Percentiles rank a stretch among this genome's conserved stretches.
These are phyloP conservation scores for Colletotrichum sp. DNA, from an alignment of 2,329 filamentous ascomycete species.

Conservation along the genomic window DNA sequence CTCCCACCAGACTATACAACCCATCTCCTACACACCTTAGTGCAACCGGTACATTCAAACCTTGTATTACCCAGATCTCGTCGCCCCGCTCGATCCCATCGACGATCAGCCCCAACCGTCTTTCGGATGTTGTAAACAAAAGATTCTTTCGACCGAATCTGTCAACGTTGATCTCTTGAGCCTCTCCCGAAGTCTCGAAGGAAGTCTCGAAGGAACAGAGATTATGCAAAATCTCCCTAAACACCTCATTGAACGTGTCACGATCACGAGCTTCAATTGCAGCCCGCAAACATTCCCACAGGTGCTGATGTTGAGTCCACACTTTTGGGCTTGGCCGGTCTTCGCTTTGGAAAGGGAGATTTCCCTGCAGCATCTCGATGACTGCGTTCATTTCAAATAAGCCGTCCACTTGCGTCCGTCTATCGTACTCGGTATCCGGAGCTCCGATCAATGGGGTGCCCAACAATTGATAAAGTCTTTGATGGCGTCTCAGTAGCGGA, in stretches of 20 bases:
- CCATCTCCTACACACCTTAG: neutral
- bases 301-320: neutral
- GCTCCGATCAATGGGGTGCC: too few species aligned
- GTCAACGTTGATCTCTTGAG: too few species aligned
- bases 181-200: too few species aligned
- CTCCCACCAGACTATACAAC: neutral
- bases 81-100: neutral
- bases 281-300: neutral
- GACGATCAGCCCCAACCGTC: neutral
- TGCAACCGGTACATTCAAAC: neutral
- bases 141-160: too few species aligned
- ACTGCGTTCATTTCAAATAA: neutral
- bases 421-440: neutral
- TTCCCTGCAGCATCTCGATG: fast-evolving
- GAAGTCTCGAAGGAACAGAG: too few species aligned
- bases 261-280: too few species aligned
- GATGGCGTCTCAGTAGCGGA: too few species aligned
- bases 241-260: too few species aligned
- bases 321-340: fast-evolving
- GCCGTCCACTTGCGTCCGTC: neutral
- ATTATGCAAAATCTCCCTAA: too few species aligned
- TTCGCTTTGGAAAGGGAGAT: fast-evolving
- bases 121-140: fast-evolving
- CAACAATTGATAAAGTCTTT: too few species aligned
- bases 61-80: neutral